These are phyloP conservation scores for Pichia rugopelliculosa DNA, from an alignment of 805 yeast species.

Conservation along the genomic window DNA sequence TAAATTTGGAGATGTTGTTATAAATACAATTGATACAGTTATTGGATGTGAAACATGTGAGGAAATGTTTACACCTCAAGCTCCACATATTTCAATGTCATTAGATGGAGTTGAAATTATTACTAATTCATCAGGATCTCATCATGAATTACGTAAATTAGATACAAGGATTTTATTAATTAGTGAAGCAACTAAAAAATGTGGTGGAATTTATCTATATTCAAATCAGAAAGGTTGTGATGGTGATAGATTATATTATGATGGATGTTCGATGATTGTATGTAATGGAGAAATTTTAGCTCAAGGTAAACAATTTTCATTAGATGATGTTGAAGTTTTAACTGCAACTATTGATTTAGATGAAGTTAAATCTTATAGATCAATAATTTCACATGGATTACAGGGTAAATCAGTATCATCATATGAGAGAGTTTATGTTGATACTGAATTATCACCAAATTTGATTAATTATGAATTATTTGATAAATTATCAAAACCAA, in stretches of 20 bases:
- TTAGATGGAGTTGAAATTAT: constrained; percentile 96
- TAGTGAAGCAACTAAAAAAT: constrained; percentile 86
- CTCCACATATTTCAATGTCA: constrained; percentile 89
- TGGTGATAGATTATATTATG: constrained; percentile 94
- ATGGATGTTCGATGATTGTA: constrained; percentile 92
- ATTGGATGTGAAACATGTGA: constrained; percentile 99
- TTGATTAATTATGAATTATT: constrained; percentile 52
- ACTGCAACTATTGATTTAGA: constrained; percentile 93
- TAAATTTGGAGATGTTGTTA: constrained; percentile 84
- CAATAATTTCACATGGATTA: constrained; percentile 62
- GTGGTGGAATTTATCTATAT: constrained; percentile 93
- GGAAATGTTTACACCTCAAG: constrained; percentile 91
- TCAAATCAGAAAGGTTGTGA: constrained; percentile 97
- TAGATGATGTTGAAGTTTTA: constrained; percentile 88
- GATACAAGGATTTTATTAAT: constrained; percentile 79
- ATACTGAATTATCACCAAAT: constrained; percentile 59
- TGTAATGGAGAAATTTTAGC: constrained; percentile 89
- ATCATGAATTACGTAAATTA: constrained; percentile 88
- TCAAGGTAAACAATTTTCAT: constrained; percentile 86
- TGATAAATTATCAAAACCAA: constrained; percentile 48
- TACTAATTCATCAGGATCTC: constrained; percentile 96
- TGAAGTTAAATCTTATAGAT: constrained; percentile 79
- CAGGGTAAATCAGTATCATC: constrained; percentile 45
- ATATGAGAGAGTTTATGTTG: constrained; percentile 53
- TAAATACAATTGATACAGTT: constrained; percentile 77